phyloP scores from a whole-genome alignment of 495 filamentous ascomycete genomes.

The Saxophila tyrrhenica region DNA sequence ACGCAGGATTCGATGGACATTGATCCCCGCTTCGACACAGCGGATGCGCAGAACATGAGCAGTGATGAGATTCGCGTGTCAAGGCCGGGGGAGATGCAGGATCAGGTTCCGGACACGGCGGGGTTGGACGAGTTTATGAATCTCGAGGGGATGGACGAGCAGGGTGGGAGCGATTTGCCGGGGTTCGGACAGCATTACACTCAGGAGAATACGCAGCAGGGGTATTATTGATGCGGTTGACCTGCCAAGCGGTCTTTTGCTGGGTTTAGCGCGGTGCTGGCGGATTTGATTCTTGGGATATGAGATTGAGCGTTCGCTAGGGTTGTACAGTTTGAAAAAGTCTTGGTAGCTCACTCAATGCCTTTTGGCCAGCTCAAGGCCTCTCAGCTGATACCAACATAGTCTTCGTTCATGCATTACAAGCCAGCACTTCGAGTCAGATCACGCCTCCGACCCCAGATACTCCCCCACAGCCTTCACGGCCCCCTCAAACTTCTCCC shows the following conservation, averaged over 20 bases:
- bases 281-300: too few relatives aligned
- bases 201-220: conserved; percentile 3
- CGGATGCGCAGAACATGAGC: neutral
- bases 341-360: too few relatives aligned
- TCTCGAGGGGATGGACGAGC: conserved; percentile 12
- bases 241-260: too few relatives aligned
- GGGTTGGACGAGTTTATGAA: conserved; percentile 21
- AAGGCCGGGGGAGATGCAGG: neutral
- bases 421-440: too few relatives aligned
- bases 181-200: conserved; percentile 23
- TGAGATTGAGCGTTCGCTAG: too few relatives aligned
- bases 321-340: too few relatives aligned
- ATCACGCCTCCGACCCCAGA: conserved; percentile 1
- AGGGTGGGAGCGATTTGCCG: conserved; percentile 4
- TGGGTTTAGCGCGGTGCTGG: neutral
- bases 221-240: neutral
- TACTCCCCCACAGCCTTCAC: conserved; percentile 39
- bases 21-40: conserved; percentile 15
- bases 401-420: too few relatives aligned
- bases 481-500: conserved; percentile 28
- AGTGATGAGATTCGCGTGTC: neutral
- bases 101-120: neutral
- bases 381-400: too few relatives aligned
- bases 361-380: too few relatives aligned
- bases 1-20: conserved; percentile 10